Conservation (phyloP, 2,329 filamentous ascomycete species). For the Colletotrichum simmondsii region DNA sequence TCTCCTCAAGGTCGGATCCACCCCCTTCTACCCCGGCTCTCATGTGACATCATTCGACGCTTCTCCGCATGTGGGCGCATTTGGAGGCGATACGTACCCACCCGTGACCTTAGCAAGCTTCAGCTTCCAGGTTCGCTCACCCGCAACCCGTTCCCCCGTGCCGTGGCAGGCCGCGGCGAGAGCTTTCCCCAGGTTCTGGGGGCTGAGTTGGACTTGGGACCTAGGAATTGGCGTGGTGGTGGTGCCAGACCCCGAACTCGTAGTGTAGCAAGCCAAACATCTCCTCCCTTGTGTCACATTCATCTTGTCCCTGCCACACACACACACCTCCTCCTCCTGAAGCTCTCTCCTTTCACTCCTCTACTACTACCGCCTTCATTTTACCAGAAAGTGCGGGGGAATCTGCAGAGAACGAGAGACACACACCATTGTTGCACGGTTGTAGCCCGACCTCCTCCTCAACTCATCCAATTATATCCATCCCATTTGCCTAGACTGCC, state of each 20-base stretch:
- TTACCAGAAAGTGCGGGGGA: slow-evolving; percentile 28
- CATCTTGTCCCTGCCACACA: slow-evolving; percentile 27
- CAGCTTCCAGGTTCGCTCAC: slow-evolving; percentile 21
- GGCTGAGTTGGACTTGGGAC: neutral
- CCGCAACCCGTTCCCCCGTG: neutral
- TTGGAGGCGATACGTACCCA: slow-evolving; percentile 31
- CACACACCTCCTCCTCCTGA: slow-evolving; percentile 28
- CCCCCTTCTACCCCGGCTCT: neutral
- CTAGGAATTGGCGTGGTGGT: slow-evolving; percentile 22
- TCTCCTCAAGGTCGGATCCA: neutral
- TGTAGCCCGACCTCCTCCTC: slow-evolving; percentile 22
- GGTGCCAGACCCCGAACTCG: slow-evolving; percentile 22
- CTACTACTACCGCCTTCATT: slow-evolving; percentile 20
- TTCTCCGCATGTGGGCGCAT: slow-evolving; percentile 34
- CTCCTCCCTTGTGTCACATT: slow-evolving; percentile 28
- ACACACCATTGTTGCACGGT: slow-evolving; percentile 24
- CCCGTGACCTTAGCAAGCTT: neutral
- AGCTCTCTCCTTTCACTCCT: slow-evolving; percentile 17
- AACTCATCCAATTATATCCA: slow-evolving; percentile 29
- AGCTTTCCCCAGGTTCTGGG: slow-evolving; percentile 34
- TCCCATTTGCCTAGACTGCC: slow-evolving; percentile 25
- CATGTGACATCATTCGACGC: slow-evolving; percentile 34
- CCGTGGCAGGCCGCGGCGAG: slow-evolving; percentile 16
- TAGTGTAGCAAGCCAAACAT: slow-evolving; percentile 20
- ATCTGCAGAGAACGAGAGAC: slow-evolving; percentile 18